These are phyloP conservation scores for Fusarium subglutinans DNA, from an alignment of 2,329 filamentous ascomycete species.

Conservation along the genomic window DNA sequence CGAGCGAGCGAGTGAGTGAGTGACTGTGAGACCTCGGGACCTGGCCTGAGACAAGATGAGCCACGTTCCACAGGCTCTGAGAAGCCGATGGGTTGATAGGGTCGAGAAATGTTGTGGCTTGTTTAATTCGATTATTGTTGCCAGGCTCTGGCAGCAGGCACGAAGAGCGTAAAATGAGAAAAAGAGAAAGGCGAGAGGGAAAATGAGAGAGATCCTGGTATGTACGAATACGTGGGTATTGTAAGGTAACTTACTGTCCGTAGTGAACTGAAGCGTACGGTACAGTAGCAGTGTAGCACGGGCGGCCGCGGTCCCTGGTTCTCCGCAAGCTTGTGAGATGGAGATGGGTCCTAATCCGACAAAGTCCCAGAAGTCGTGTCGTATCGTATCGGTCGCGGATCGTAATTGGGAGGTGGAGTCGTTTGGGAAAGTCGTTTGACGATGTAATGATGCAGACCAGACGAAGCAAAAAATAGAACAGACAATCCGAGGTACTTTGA, in stretches of 20 bases:
- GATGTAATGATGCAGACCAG: too few relatives aligned
- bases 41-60: constrained; percentile 28
- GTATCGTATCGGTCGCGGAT: constrained; percentile 38
- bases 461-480: too few relatives aligned
- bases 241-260: not conserved
- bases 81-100: not conserved
- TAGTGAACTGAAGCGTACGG: not conserved
- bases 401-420: constrained; percentile 36
- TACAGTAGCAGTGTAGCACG: not conserved
- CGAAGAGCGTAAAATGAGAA: constrained; percentile 18
- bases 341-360: constrained; percentile 4
- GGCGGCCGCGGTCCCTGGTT: constrained; percentile 30
- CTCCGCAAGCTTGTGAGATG: constrained; percentile 38
- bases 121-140: constrained; percentile 10
- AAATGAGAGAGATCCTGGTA: not conserved
- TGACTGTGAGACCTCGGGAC: constrained; percentile 13
- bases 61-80: constrained; percentile 30
- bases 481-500: too few relatives aligned
- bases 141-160: constrained; percentile 20
- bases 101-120: constrained; percentile 34
- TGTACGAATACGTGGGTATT: constrained; percentile 36
- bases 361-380: constrained; percentile 24
- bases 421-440: not conserved
- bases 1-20: constrained; percentile 9
- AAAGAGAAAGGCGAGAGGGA: constrained; percentile 8